Evolutionary conservation across 176 grass and related monocot species (phyloP).

Genomic region (Triticum urartu): DNA sequence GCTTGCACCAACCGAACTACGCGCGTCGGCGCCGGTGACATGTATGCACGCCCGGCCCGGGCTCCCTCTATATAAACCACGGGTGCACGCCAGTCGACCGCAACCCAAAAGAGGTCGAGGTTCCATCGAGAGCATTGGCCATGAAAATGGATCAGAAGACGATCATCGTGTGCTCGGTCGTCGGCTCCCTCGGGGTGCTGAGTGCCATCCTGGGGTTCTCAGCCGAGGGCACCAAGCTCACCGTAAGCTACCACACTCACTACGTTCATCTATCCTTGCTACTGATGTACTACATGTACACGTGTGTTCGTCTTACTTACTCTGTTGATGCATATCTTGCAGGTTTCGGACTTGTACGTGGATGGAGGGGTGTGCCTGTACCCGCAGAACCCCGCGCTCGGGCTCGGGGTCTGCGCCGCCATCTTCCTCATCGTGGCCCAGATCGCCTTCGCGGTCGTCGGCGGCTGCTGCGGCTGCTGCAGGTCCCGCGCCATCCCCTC

Average conservation of each 20-base stretch:
- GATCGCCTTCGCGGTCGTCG: slow-evolving; percentile 3
- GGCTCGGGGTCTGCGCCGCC: slow-evolving; percentile 15
- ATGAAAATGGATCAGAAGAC: not conserved
- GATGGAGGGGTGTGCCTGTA: not conserved
- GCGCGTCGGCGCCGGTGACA: not conserved
- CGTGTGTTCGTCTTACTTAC: not conserved
- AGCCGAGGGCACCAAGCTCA: slow-evolving; percentile 26
- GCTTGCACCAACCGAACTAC: not conserved
- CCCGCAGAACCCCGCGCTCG: not conserved
- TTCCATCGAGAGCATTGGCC: not conserved
- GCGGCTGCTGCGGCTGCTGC: slow-evolving; percentile 45
- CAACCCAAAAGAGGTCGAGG: not conserved
- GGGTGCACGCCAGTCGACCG: not conserved
- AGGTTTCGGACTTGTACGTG: not conserved
- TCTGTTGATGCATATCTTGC: not conserved
- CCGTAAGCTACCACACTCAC: slow-evolving; percentile 7
- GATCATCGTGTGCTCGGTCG: slow-evolving; percentile 4
- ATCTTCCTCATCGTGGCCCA: slow-evolving; percentile 33
- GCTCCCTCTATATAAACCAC: slow-evolving; percentile 6
- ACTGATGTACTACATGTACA: no score
- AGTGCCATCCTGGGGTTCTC: slow-evolving; percentile 39
- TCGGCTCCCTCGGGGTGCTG: slow-evolving; percentile 28
- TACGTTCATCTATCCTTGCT: not conserved
- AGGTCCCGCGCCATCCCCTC: slow-evolving; percentile 27
- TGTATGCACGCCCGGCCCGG: not conserved